Conservation (phyloP, 257 asterid species). For the Verbena officinalis region DNA sequence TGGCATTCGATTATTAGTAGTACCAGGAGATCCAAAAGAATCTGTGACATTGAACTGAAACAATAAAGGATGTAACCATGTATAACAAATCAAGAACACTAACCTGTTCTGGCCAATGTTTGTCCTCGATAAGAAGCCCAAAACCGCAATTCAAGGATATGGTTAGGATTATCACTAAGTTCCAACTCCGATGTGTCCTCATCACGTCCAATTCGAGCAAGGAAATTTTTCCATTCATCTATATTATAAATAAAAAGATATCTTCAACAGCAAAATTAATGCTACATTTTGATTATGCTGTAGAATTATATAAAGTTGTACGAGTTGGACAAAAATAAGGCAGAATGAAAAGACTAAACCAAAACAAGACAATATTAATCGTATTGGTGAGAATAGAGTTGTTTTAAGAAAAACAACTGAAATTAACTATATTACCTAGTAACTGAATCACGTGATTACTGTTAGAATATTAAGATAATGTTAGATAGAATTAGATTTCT, state of each 20-base stretch:
- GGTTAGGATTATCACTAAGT: conserved; percentile 75
- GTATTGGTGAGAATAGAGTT: not conserved
- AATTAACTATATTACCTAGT: not conserved
- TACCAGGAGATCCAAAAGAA: conserved; percentile 2
- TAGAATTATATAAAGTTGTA: conserved; percentile 9
- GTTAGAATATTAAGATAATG: no score
- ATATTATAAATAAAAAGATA: conserved; percentile 27
- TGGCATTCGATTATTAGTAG: not conserved
- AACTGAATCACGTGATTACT: no score
- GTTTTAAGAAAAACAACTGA: not conserved
- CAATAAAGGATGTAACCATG: conserved; percentile 1
- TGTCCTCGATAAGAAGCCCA: conserved; percentile 99
- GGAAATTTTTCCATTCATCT: conserved; percentile 99
- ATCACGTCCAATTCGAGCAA: conserved; percentile 91
- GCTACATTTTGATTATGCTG: not conserved
- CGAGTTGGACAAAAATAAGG: not conserved
- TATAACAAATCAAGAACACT: conserved; percentile 20
- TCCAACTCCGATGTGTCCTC: conserved; percentile 77
- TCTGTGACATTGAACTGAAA: conserved; percentile 15
- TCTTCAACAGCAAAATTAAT: conserved; percentile 19
- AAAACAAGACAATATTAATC: not conserved
- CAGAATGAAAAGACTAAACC: not conserved
- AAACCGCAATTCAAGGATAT: conserved; percentile 89
- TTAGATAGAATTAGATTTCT: no score
- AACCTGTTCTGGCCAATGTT: conserved; percentile 96